These are phyloP conservation scores for Curvularia eragrostidis DNA, from an alignment of 2,329 filamentous ascomycete species.

Conservation along the genomic window DNA sequence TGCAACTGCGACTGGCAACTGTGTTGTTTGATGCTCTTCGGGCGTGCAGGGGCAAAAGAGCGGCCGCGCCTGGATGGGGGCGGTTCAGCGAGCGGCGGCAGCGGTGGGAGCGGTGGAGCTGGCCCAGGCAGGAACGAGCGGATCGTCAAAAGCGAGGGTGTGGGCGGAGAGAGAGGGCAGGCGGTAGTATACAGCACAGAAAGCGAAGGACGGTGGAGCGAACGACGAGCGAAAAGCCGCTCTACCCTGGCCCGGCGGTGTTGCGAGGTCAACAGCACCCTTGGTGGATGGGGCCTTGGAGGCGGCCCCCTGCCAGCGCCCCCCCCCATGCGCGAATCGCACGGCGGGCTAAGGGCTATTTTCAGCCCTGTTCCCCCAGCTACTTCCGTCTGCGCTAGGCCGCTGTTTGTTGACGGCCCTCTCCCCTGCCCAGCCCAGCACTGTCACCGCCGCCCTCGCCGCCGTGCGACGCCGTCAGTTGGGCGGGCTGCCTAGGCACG, in stretches of 20 bases:
- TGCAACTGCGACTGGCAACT: background rate
- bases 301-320: slow-evolving; percentile 17
- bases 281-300: slow-evolving; percentile 18
- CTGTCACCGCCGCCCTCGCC: background rate
- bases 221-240: slow-evolving; percentile 26
- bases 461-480: slow-evolving; percentile 1
- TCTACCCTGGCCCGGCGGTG: slow-evolving; percentile 19
- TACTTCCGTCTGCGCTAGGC: slow-evolving; percentile 11
- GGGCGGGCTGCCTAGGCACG: slow-evolving; percentile 1
- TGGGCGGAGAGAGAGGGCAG: background rate
- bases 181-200: background rate
- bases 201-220: slow-evolving; percentile 26
- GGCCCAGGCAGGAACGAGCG: slow-evolving; percentile 24
- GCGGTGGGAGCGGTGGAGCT: slow-evolving; percentile 14
- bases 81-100: slow-evolving; percentile 39
- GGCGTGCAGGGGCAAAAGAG: slow-evolving; percentile 4
- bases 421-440: background rate
- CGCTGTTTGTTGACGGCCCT: slow-evolving; percentile 2
- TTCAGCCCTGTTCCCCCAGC: slow-evolving; percentile 17
- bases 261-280: slow-evolving; percentile 36
- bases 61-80: slow-evolving; percentile 11
- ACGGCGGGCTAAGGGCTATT: slow-evolving; percentile 21
- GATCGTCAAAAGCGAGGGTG: slow-evolving; percentile 10
- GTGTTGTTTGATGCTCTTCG: slow-evolving; percentile 5
- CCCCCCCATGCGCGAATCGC: slow-evolving; percentile 14